Evolutionary conservation across 2,329 filamentous ascomycete species (phyloP).

Genomic region (Colletotrichum sp.): DNA sequence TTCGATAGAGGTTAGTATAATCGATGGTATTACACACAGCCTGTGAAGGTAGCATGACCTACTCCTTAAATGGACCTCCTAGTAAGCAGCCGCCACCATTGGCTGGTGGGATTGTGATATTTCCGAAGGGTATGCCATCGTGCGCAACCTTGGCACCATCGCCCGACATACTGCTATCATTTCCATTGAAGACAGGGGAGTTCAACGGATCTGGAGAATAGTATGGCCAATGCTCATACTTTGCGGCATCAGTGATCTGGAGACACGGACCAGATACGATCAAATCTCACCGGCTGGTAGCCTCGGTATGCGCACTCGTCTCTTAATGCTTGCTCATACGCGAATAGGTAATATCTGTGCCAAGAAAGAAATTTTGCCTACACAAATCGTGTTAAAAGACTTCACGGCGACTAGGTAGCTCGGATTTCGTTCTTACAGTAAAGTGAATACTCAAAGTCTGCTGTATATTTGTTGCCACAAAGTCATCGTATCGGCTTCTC

Average conservation of each 20-base stretch:
- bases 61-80: slow-evolving; percentile 57
- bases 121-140: neutral
- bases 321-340: slow-evolving; percentile 42
- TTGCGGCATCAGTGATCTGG: slow-evolving; percentile 10
- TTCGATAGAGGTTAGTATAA: slow-evolving; percentile 34
- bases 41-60: rapidly evolving
- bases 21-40: rapidly evolving
- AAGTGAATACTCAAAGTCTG: slow-evolving; percentile 27
- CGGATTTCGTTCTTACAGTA: slow-evolving; percentile 19
- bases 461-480: slow-evolving; percentile 35
- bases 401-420: rapidly evolving
- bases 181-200: slow-evolving; percentile 61
- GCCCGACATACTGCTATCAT: slow-evolving; percentile 52
- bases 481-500: slow-evolving; percentile 34
- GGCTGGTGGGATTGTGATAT: slow-evolving; percentile 43
- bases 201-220: slow-evolving; percentile 48
- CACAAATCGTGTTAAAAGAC: rapidly evolving
- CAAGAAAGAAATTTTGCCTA: slow-evolving; percentile 44
- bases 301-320: slow-evolving; percentile 47
- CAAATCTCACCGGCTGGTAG: slow-evolving; percentile 36
- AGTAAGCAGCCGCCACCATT: slow-evolving; percentile 59
- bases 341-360: slow-evolving; percentile 46
- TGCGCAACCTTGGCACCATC: slow-evolving; percentile 42
- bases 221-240: slow-evolving; percentile 59
- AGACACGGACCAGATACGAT: neutral